Evolutionary conservation across 2,329 filamentous ascomycete genomes (phyloP), one percentile per base, ranked within the genome.

Genomic region (Penicillium sp.): DNA sequence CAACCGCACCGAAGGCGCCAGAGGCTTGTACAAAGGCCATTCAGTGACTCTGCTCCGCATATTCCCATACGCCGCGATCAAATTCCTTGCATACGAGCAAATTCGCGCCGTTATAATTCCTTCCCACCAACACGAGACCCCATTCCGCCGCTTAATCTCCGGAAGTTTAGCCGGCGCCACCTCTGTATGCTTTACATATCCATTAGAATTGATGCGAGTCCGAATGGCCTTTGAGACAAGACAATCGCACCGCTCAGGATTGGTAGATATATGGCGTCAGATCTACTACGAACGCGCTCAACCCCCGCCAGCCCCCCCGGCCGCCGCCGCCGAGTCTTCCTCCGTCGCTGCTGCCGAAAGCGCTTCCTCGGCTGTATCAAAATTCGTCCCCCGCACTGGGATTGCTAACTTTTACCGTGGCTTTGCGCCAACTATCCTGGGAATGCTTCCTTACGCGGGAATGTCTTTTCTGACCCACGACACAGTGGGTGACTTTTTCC

Each of bases 21-120:
- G 79, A 10, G 94, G 94, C 1, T 81, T 99, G 7, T 99, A 91
- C 76, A 88, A 94, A 48, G 94, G 94, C 7, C 94, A 99, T 72
- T 97, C 91, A 4, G 94, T 92, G 2, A 99, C 94, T 0, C 79
- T 99, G 2, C 81, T 97, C 48, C 87, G 94, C 60, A 96, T 99
- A 59, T 99, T 97, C 66, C 94, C 94, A 6, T 99, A 99, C 72
- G 94, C 93, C 14, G 93, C 90, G 42, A 96, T 97, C 75, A 99
- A 99, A 70, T 99, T 99, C 69, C 83, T 99, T 39, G 92, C 93
- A 42, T 99, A 99, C 77, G 94, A 99, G 73, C 94, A 99, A 74
- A 90, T 97, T 61, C 89, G 94, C 56, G 84, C 88, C 11, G 67
- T 86, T 13, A 69, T 97, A 30, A 97, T 99, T 57, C 83, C 83